Percentiles rank a stretch among this genome's conserved stretches.
Conservation (phyloP, 225 moss, liverwort and hornwort species). For the Takakia lepidozioides region DNA sequence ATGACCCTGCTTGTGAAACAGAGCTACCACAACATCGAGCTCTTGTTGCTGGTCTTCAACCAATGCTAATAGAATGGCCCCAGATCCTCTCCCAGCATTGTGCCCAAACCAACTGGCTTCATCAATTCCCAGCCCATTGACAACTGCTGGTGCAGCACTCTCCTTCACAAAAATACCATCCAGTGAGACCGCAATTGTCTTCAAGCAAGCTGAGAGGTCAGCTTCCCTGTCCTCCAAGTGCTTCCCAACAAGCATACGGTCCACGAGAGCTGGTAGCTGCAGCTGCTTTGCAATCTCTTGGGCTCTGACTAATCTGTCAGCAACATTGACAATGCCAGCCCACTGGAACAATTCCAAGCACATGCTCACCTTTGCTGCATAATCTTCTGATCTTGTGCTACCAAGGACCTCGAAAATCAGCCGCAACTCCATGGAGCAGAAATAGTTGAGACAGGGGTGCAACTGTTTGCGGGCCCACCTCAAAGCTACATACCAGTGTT, state of each 20-base stretch:
- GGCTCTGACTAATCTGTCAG: conserved; percentile 6
- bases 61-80: conserved; percentile 35
- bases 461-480: conserved; percentile 28
- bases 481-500: conserved; percentile 36
- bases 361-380: conserved; percentile 11
- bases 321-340: conserved; percentile 25
- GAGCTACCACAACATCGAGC: conserved; percentile 46
- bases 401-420: conserved; percentile 32
- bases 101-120: conserved; percentile 11
- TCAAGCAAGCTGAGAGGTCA: conserved; percentile 8
- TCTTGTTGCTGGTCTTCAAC: conserved; percentile 45
- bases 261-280: conserved; percentile 2
- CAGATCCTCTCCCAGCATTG: conserved; percentile 14
- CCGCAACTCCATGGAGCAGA: conserved; percentile 39
- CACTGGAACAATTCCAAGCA: conserved; percentile 42
- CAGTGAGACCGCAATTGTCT: conserved; percentile 25
- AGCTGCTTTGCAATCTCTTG: conserved; percentile 9
- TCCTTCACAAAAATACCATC: conserved; percentile 16
- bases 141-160: conserved; percentile 1
- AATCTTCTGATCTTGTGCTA: background rate
- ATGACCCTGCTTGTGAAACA: conserved; percentile 35
- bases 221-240: background rate
- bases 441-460: conserved; percentile 39
- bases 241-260: background rate
- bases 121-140: conserved; percentile 8